Conservation (phyloP, 257 asterid genomes). For the Plectranthus barbatus region DNA sequence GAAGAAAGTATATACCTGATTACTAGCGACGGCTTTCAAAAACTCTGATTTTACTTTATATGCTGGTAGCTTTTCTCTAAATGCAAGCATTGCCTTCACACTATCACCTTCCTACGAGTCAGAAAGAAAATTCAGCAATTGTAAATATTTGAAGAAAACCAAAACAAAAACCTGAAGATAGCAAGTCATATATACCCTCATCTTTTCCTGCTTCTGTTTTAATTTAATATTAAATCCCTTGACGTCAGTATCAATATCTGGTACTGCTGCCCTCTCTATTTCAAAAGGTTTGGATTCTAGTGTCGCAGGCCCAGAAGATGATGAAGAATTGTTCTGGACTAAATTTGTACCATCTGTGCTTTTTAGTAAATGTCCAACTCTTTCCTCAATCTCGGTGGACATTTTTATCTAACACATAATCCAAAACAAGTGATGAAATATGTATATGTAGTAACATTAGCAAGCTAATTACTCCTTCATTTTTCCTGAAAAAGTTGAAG, state of each 20-base stretch:
- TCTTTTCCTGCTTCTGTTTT: slow-evolving; percentile 71
- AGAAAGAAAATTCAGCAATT: slow-evolving; percentile 12
- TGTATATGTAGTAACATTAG: slow-evolving; percentile 2
- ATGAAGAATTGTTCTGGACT: slow-evolving; percentile 30
- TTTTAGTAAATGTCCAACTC: slow-evolving; percentile 63
- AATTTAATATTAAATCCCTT: slow-evolving; percentile 52
- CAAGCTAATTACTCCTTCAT: background rate
- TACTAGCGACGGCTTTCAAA: slow-evolving; percentile 69
- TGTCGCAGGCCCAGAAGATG: slow-evolving; percentile 37
- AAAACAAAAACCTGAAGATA: slow-evolving; percentile 8
- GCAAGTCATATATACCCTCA: slow-evolving; percentile 47
- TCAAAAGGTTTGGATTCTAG: slow-evolving; percentile 34
- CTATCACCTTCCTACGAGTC: slow-evolving; percentile 47
- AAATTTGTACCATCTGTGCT: slow-evolving; percentile 33
- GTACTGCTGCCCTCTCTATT: slow-evolving; percentile 19
- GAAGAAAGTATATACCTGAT: slow-evolving; percentile 49
- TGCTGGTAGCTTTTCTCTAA: slow-evolving; percentile 88
- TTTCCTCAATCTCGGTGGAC: slow-evolving; percentile 75
- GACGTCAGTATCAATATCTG: slow-evolving; percentile 31
- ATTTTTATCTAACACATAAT: slow-evolving; percentile 52
- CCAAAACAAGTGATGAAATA: background rate
- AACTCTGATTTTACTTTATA: slow-evolving; percentile 68
- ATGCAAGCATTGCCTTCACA: slow-evolving; percentile 68
- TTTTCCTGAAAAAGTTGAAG: slow-evolving; percentile 9
- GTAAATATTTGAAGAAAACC: slow-evolving; percentile 7